Evolutionary conservation across 805 yeast genomes (phyloP), one percentile per base, ranked within the genome.

Genomic region (Candida nemodendra): DNA sequence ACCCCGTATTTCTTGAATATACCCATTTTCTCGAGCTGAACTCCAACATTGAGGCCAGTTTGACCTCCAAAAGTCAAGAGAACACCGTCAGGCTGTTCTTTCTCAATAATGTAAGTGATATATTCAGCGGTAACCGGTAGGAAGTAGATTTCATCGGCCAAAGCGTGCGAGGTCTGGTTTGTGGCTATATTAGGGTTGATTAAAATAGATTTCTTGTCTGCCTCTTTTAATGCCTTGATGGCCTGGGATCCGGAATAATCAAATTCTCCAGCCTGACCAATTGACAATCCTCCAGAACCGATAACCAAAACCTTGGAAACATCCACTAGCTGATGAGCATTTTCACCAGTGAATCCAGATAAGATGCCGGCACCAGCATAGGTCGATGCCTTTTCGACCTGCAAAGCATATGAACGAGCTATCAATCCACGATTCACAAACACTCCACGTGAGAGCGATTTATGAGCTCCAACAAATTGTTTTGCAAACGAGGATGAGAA

Each of bases 221-320:
- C 95, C 68, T 90, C 98, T 59, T 77, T 85, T 57, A 90, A 70
- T 9, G 98, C 98, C 66, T 90, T 90, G 64, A 90, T 91, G 35
- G 98, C 98, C 69, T 90, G 98, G 17, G 97, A 90, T 41, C 98
- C 96, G 38, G 95, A 84, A 65, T 91, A 91, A 66, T 91, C 98
- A 56, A 91, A 91, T 68, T 91, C 98, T 56, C 98, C 98, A 36
- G 98, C 98, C 68, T 91, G 98, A 44, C 98, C 98, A 62, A 91
- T 91, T 37, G 96, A 85, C 39, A 91, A 72, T 36, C 98, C 99
- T 57, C 99, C 99, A 6, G 98, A 91, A 9, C 99, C 99, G 59
- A 91, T 85, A 37, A 91, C 86, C 40, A 91, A 74, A 6, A 93
- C 98, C 56, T 85, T 85, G 46, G 79, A 69, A 21, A 88, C 96